Evolutionary conservation across 805 yeast species (phyloP), one percentile per base, ranked within the genome.

Genomic region (Candida insectalens): DNA sequence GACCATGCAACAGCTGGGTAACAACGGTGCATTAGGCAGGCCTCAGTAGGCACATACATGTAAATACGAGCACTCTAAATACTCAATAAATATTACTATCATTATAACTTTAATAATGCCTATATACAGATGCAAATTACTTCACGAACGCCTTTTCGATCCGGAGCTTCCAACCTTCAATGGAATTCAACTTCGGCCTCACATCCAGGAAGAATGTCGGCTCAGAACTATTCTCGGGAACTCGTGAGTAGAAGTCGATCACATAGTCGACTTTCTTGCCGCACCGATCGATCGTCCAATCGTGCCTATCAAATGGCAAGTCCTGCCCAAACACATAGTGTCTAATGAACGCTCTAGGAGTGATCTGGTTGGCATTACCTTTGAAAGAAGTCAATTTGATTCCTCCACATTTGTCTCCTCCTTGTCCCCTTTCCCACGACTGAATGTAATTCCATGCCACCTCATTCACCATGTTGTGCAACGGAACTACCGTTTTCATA

Each of bases 251-350:
- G 53, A 87, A 89, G 55, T 89, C 98, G 49, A 89, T 89, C 29
- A 89, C 96, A 48, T 89, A 89, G 32, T 85, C 96, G 15, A 89
- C 69, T 33, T 71, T 68, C 16, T 62, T 69, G 3, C 97, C 97
- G 55, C 96, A 84, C 35, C 96, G 63, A 47, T 82, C 77, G 8
- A 89, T 69, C 5, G 70, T 65, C 98, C 98, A 89, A 57, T 89
- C 98, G 53, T 89, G 98, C 47, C 98, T 71, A 58, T 89, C 98
- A 59, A 89, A 89, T 0, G 98, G 98, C 40, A 70, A 70, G 32
- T 74, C 76, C 37, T 71, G 66, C 0, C 95, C 95, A 40, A 53
- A 54, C 33, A 83, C 47, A 25, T 75, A 50, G 34, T 71, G 56
- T 38, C 77, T 71, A 39, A 81, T 63, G 40, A 83, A 68, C 0